A percentile compares a stretch with the other conserved stretches of the same genome.
These are phyloP conservation scores for Petunia axillaris DNA, from an alignment of 257 asterid species.

Conservation along the genomic window DNA sequence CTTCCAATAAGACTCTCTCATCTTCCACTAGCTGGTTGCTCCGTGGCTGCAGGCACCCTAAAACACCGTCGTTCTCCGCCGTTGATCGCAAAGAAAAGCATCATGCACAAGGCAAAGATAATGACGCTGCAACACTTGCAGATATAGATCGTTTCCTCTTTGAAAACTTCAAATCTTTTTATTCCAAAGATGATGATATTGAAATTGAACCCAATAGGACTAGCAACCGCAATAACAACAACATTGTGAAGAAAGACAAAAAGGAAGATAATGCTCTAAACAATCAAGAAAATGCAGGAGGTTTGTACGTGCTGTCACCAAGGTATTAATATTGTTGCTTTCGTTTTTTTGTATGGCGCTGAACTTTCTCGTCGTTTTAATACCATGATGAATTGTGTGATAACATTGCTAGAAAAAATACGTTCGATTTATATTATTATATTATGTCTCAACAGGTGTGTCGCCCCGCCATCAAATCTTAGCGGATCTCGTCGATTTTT, in stretches of 20 bases:
- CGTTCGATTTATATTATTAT: neutral
- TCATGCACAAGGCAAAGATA: neutral
- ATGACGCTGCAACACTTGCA: constrained; percentile 45
- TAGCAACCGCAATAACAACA: neutral
- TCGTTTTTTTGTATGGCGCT: too few species aligned
- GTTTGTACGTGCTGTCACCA: constrained; percentile 37
- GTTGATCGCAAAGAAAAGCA: constrained; percentile 19
- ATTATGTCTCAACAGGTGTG: neutral
- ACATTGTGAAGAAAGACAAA: neutral
- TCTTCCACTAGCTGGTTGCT: constrained; percentile 41
- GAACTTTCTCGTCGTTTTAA: too few species aligned
- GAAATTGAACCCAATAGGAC: constrained; percentile 2
- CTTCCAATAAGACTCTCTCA: constrained; percentile 30
- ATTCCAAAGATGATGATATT: constrained; percentile 33
- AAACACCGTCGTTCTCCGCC: constrained; percentile 51
- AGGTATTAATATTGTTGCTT: constrained; percentile 18
- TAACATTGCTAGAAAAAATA: neutral
- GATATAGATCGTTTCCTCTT: constrained; percentile 65
- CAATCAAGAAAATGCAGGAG: constrained; percentile 21
- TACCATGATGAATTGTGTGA: too few species aligned
- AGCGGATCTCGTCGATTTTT: constrained; percentile 32
- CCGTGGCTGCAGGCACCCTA: constrained; percentile 54
- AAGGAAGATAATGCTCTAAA: constrained; percentile 32
- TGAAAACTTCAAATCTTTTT: constrained; percentile 69
- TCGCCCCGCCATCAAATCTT: constrained; percentile 34